A percentile compares a stretch with the other conserved stretches of the same genome.
These are phyloP conservation scores for Sechiopsis laciniata DNA, from an alignment of 306 rosid species.

Conservation along the genomic window DNA sequence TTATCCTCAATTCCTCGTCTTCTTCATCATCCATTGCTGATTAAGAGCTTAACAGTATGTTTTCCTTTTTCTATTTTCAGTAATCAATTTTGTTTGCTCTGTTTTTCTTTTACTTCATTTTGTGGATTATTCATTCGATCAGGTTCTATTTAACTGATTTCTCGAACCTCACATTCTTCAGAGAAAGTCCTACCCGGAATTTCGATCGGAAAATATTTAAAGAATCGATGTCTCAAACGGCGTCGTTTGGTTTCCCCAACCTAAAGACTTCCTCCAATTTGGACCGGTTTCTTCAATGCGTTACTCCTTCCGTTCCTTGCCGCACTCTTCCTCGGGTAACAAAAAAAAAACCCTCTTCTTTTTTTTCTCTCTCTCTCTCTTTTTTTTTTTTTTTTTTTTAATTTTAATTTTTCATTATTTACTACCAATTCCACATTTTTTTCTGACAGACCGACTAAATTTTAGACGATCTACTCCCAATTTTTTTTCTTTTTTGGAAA, in stretches of 20 bases:
- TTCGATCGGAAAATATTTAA: not conserved
- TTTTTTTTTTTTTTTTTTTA: not conserved
- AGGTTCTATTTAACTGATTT: no score
- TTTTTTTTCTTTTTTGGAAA: no score
- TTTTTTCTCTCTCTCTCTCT: not conserved
- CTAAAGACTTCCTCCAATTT: constrained; percentile 35
- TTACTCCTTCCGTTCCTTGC: constrained; percentile 57
- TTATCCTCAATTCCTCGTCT: not conserved
- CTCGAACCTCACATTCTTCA: not conserved
- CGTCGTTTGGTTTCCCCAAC: not conserved
- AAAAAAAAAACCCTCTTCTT: not conserved
- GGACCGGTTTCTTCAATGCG: constrained; percentile 55
- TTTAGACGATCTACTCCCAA: no score
- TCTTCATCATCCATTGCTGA: not conserved
- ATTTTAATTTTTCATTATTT: no score
- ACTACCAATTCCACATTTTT: no score
- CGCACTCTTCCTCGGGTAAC: constrained; percentile 52
- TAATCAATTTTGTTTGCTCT: not conserved
- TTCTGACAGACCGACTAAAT: no score
- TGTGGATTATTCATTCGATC: not conserved
- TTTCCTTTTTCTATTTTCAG: not conserved
- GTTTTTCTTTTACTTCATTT: not conserved
- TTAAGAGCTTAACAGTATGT: not conserved
- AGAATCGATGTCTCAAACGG: constrained; percentile 24
- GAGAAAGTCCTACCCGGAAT: constrained; percentile 16